Conservation (phyloP, 768 basidiomycete genomes). For the Suillus placidus region DNA sequence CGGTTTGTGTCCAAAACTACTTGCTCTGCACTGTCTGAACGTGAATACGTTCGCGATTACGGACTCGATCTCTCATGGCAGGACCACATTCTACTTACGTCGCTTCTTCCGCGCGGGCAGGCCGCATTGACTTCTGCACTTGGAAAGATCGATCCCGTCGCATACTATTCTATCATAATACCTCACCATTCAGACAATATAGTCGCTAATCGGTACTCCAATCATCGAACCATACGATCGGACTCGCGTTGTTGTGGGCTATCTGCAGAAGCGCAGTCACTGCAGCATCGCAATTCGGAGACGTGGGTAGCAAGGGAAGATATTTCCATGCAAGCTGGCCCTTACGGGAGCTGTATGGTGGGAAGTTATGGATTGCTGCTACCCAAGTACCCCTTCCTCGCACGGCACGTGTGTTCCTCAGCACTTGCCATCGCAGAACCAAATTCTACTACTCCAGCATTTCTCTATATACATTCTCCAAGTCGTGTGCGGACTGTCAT, state of each 20-base stretch:
- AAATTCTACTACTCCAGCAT: slow-evolving; percentile 37
- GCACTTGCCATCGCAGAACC: slow-evolving; percentile 55
- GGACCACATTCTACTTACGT: not conserved
- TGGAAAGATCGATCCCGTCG: slow-evolving; percentile 24
- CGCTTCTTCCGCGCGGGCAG: not conserved
- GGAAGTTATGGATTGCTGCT: slow-evolving; percentile 77
- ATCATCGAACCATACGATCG: slow-evolving; percentile 80
- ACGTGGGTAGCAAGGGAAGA: slow-evolving; percentile 34
- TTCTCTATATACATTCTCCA: slow-evolving; percentile 17
- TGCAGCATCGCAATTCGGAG: slow-evolving; percentile 11
- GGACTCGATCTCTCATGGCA: slow-evolving; percentile 25
- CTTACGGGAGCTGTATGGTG: slow-evolving; percentile 67
- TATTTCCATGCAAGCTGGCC: slow-evolving; percentile 84
- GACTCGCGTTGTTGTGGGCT: slow-evolving; percentile 62
- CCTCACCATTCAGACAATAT: slow-evolving; percentile 48
- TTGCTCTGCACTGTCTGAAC: slow-evolving; percentile 39
- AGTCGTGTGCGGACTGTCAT: slow-evolving; percentile 73
- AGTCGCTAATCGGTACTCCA: slow-evolving; percentile 65
- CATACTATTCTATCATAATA: slow-evolving; percentile 60
- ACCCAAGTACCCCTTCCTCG: slow-evolving; percentile 76
- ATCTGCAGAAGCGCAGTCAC: not conserved
- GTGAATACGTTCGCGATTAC: slow-evolving; percentile 41
- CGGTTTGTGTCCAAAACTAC: slow-evolving; percentile 19
- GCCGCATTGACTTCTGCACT: slow-evolving; percentile 12
- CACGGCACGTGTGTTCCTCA: slow-evolving; percentile 78